A percentile compares a stretch with the other conserved stretches of the same genome.
Evolutionary conservation across 1,139 yeast genomes (phyloP).

Genomic region (Saccharomyces uvarum): DNA sequence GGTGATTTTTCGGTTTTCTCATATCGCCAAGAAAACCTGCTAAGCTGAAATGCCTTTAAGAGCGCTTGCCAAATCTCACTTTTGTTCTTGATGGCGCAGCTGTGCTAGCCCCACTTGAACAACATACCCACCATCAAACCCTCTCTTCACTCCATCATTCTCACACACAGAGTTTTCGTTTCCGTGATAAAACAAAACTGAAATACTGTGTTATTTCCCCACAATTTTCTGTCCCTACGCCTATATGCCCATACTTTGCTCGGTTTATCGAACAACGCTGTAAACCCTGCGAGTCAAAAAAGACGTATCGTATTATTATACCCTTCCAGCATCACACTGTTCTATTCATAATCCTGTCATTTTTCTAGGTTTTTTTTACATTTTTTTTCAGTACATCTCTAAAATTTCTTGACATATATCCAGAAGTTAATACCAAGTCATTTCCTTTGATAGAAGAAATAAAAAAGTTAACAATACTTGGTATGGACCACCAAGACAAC

Average conservation of each 20-base stretch:
- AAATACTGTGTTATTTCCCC: not conserved
- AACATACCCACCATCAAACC: not conserved
- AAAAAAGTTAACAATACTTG: not conserved
- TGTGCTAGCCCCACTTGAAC: not conserved
- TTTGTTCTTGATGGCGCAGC: too few species aligned
- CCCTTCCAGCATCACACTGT: not conserved
- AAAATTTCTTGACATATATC: not conserved
- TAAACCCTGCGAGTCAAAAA: not conserved
- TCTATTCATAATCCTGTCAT: not conserved
- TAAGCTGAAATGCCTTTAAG: not conserved
- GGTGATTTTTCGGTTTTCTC: not conserved
- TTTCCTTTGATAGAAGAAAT: not conserved
- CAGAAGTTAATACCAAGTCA: not conserved
- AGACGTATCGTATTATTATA: not conserved
- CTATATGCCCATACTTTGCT: constrained; percentile 1
- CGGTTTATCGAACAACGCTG: constrained; percentile 1
- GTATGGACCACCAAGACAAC: not conserved
- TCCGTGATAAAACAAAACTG: not conserved
- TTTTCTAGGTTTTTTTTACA: not conserved
- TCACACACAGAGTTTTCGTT: not conserved
- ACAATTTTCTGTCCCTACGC: not conserved
- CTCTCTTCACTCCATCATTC: not conserved
- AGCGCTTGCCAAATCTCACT: not conserved
- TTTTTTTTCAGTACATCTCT: not conserved
- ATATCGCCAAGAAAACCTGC: not conserved